Evolutionary conservation across 805 yeast species (phyloP).

Genomic region (Vanderwaltozyma tropicalis): DNA sequence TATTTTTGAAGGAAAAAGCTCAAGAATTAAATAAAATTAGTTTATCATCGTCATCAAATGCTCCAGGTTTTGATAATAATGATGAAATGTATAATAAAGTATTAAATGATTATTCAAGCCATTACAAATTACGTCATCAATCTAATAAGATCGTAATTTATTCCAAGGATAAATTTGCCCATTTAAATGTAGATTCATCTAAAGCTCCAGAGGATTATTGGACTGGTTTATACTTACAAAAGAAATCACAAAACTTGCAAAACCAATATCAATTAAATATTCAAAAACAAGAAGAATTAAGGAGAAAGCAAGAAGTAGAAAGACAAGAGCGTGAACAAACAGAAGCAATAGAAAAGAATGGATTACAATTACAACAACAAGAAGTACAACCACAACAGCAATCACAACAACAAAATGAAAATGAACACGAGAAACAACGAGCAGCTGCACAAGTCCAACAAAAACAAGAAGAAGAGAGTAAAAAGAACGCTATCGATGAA

Average conservation of each 20-base stretch:
- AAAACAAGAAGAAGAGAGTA: slow-evolving; percentile 2
- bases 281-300: slow-evolving; percentile 4
- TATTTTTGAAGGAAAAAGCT: not conserved
- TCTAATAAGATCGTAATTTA: slow-evolving; percentile 12
- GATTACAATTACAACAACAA: not conserved
- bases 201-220: slow-evolving; percentile 27
- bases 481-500: slow-evolving; percentile 4
- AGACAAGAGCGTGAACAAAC: slow-evolving; percentile 7
- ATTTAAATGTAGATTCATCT: slow-evolving; percentile 7
- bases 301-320: slow-evolving; percentile 6
- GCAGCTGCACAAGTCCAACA: too few relatives aligned
- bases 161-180: slow-evolving; percentile 10
- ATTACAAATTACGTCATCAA: slow-evolving; percentile 9
- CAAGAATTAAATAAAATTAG: not conserved
- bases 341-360: not conserved
- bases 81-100: not conserved
- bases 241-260: slow-evolving; percentile 1
- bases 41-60: not conserved
- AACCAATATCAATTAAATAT: not conserved
- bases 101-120: slow-evolving; percentile 6
- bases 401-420: not conserved
- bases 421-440: not conserved
- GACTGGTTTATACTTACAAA: slow-evolving; percentile 11
- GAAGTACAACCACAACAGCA: slow-evolving; percentile 1
- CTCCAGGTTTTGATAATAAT: not conserved